Evolutionary conservation across 495 filamentous ascomycete genomes (phyloP).

Genomic region (Talaromyces ruber): DNA sequence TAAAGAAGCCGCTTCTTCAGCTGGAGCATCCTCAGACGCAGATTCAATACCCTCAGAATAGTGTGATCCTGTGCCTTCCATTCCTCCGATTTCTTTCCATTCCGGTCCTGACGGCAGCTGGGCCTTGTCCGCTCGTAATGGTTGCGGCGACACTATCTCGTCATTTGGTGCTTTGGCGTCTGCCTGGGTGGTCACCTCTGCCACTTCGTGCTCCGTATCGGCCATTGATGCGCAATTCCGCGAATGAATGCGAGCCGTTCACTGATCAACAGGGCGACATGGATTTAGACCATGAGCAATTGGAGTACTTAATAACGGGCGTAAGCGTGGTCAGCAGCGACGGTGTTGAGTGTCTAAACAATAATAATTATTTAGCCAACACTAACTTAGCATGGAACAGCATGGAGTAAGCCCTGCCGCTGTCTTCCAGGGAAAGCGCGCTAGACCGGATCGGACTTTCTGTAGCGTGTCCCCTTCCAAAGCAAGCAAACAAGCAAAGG

Average conservation of each 20-base stretch:
- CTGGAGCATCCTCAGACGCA: not conserved
- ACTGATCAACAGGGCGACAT: constrained; percentile 20
- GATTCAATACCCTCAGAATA: constrained; percentile 8
- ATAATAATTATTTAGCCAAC: not conserved
- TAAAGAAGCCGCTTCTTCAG: not conserved
- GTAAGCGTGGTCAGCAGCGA: not conserved
- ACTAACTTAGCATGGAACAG: not conserved
- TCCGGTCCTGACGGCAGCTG: constrained; percentile 18
- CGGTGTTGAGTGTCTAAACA: not conserved
- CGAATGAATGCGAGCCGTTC: constrained; percentile 18
- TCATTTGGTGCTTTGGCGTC: constrained; percentile 20
- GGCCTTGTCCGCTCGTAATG: constrained; percentile 25
- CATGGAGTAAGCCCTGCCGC: constrained; percentile 6
- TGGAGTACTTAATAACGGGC: not conserved
- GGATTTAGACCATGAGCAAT: constrained; percentile 8
- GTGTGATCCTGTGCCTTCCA: constrained; percentile 11
- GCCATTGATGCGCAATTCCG: constrained; percentile 36
- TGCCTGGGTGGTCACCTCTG: constrained; percentile 22
- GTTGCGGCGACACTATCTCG: constrained; percentile 18
- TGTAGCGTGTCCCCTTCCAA: constrained; percentile 14
- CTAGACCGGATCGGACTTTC: not conserved
- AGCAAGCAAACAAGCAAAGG: not conserved
- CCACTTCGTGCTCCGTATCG: constrained; percentile 26
- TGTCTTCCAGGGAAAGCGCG: constrained; percentile 5
- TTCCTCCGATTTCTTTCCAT: constrained; percentile 18